Evolutionary conservation across 1,139 yeast species (phyloP), one percentile per base, ranked within the genome.

Genomic region (Candida frijolesensis): DNA sequence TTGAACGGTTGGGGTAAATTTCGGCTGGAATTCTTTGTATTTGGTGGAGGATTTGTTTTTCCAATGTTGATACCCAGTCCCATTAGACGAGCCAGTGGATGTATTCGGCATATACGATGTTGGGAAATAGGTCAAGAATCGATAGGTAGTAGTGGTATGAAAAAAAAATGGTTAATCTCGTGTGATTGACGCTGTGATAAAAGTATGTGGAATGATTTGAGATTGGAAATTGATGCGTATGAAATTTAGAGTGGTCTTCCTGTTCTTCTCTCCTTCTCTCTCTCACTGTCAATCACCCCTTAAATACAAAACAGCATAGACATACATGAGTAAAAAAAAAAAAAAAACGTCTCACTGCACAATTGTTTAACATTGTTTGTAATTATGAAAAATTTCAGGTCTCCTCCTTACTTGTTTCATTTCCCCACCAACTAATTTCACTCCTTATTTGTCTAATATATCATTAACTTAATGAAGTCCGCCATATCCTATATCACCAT

Each of bases 11-110:
- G 44, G 44, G 19, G 40, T 42, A 45, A 61, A 53, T 27, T 51
- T 51, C 3, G 60, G 61, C 51, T 55, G 60, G 51, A 54, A 57
- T 46, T 53, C 57, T 45, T 37, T 46, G 19, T 16, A 30, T 29
- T 40, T 39, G 34, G 47, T 15, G 11, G 47, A 41, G n/a, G 51
- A 39, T 39, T 25, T 47, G 14, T 25, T 45, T 29, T 30, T 34
- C 38, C 42, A 32, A 40, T 45, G 22, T 25, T 41, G 42, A 22
- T 34, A 41, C 16, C 29, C 35, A 1, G 47, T 25, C 8, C 29
- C 47, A 44, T 35, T 37, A 7, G 16, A 16, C 4, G 30, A 22
- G 8, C 15, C 33, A 12, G n/a, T 37, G 10, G 40, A 10, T 37
- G 30, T 27, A 30, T 27, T 42, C 14, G 38, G 37, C 45, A 42